Percentiles rank a stretch among this genome's conserved stretches.
These are phyloP conservation scores for Clathrospora elynae DNA, from an alignment of 2,329 filamentous ascomycete genomes.

Conservation along the genomic window DNA sequence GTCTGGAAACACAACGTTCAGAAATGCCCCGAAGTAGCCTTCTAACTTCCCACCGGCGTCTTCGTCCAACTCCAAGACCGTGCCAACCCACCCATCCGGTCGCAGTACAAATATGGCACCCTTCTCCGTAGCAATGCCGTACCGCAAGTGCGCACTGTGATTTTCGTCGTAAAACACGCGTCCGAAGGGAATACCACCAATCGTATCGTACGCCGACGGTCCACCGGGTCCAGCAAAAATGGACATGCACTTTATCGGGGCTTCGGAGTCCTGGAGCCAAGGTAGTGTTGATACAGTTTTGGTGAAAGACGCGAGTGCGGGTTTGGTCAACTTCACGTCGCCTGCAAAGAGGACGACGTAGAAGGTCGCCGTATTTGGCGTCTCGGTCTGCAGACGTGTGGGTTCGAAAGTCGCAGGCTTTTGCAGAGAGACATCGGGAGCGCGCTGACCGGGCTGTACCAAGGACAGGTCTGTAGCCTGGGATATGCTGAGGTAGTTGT, in stretches of 20 bases:
- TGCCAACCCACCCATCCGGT: slow-evolving; percentile 44
- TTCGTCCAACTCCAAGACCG: slow-evolving; percentile 19
- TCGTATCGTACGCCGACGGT: slow-evolving; percentile 37
- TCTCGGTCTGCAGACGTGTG: slow-evolving; percentile 53
- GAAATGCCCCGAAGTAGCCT: slow-evolving; percentile 30
- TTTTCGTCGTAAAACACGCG: slow-evolving; percentile 46
- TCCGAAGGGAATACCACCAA: slow-evolving; percentile 42
- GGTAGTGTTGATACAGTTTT: slow-evolving; percentile 5
- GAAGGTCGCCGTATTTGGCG: slow-evolving; percentile 52
- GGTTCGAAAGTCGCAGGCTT: slow-evolving; percentile 54
- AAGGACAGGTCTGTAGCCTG: slow-evolving; percentile 4
- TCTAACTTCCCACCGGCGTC: slow-evolving; percentile 19
- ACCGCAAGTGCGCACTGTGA: slow-evolving; percentile 39
- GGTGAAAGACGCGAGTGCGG: slow-evolving; percentile 19
- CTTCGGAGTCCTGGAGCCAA: slow-evolving; percentile 19
- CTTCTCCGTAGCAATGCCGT: slow-evolving; percentile 29
- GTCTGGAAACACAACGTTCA: slow-evolving; percentile 2
- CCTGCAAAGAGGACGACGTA: slow-evolving; percentile 53
- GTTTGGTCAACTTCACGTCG: slow-evolving; percentile 27
- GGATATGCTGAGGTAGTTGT: slow-evolving; percentile 43
- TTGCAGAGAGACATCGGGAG: slow-evolving; percentile 54
- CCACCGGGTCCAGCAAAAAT: slow-evolving; percentile 33
- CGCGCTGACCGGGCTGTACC: slow-evolving; percentile 51
- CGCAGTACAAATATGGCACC: slow-evolving; percentile 41
- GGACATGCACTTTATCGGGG: slow-evolving; percentile 33